These are phyloP conservation scores for Myriosclerotinia curreyana DNA, from an alignment of 2,329 filamentous ascomycete species.

Conservation along the genomic window DNA sequence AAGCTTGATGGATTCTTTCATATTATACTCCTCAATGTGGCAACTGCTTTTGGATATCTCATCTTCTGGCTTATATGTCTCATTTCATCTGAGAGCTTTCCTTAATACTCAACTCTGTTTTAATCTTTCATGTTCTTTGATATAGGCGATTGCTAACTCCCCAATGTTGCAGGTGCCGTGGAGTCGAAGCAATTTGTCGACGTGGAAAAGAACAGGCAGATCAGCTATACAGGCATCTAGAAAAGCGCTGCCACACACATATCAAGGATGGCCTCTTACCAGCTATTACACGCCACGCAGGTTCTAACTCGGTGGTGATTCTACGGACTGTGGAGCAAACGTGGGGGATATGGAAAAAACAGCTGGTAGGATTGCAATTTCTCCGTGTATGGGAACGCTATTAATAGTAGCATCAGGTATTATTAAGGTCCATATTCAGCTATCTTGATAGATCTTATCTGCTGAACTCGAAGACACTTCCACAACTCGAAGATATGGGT, in stretches of 20 bases:
- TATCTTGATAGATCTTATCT: conserved; percentile 91
- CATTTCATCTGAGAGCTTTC: not conserved
- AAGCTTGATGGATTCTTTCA: not conserved
- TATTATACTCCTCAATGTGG: not conserved
- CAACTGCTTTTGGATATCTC: not conserved
- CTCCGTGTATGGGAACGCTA: not conserved
- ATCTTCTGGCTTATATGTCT: not conserved
- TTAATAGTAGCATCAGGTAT: conserved; percentile 50
- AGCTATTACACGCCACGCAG: conserved; percentile 48
- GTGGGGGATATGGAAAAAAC: conserved; percentile 77
- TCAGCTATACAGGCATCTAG: conserved; percentile 64
- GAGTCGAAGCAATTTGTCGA: conserved; percentile 87
- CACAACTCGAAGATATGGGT: conserved; percentile 77
- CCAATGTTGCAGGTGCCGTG: conserved; percentile 56
- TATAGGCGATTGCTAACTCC: not conserved
- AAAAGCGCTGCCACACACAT: conserved; percentile 63
- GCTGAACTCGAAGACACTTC: conserved; percentile 64
- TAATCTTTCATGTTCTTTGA: not conserved
- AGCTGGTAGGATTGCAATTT: conserved; percentile 56
- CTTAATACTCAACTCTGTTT: not conserved
- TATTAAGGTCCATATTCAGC: conserved; percentile 85
- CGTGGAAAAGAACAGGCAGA: conserved; percentile 61
- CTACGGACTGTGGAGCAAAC: conserved; percentile 53
- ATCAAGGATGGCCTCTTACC: conserved; percentile 60
- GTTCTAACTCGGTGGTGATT: conserved; percentile 57